Base-by-base conservation (phyloP, 2,329 filamentous ascomycete genomes). In the Pestalotiopsis sp. region DNA sequence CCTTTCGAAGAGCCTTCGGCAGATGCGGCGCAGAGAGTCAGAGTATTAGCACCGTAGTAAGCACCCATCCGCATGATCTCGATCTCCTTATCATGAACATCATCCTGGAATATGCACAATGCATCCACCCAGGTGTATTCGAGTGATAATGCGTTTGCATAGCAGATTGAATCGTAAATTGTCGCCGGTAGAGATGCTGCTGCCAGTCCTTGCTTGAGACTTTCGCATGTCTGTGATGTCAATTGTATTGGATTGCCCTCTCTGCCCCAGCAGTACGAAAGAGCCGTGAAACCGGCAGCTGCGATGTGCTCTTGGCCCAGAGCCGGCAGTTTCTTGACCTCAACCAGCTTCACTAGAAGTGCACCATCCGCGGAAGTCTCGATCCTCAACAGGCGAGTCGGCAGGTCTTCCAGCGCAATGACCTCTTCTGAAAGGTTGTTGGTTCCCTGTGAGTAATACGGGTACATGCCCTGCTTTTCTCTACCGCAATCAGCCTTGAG, bases 91-190 rank as follows among this genome's bases (percentile, higher is more conserved):
- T 66, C 64, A 7, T 56, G 12, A 14, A 14, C n/a, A 12, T 38
- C n/a, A 23, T 66, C 64, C 38, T 66, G 64, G 7, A 66, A 56
- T 11, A 66, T 56, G 7, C 64, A 66, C 14, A 66, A 45, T 23
- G 64, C 52, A 20, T 66, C 64, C n/a, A 66, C 64, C 64, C 64
- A 66, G 2, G 39, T 56, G 23, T 66, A 66, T 11, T 58, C 20
- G n/a, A 57, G 45, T 7, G 23, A 45, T 23, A 66, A 11, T 6
- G 5, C 23, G 2, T n/a, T 14, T 11, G 31, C 41, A 57, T 39
- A 66, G 6, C 27, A 25, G 3, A 66, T 58, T 3, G 64, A 13
- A 17, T 66, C 45, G 25, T 56, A 17, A 11, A 66, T 58, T 11
- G 64, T 66, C n/a, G 41, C 27, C 7, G 64, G 64, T 49, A 64